Evolutionary conservation across 2,329 filamentous ascomycete species (phyloP), one percentile per base, ranked within the genome.

Genomic region (Trichoderma asperellum): DNA sequence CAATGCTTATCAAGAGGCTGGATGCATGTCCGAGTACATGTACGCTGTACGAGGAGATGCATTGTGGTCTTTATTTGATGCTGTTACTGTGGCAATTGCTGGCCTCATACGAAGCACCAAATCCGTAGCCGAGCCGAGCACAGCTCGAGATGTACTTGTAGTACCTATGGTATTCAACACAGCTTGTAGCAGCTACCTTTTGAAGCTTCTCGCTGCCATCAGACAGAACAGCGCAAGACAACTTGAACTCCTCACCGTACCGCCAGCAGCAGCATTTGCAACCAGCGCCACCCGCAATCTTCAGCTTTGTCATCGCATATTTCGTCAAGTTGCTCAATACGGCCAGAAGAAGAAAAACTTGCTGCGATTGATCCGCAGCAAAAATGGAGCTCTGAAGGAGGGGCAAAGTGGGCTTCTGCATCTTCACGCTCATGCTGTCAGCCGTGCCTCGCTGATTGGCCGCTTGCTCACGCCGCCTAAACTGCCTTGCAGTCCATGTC

Each of bases 351-450:
- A 35, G 32, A 35, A n/a, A 49, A 37, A 35, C 27, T 29, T 37
- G 32, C 21, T 40, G 29, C 60, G 37, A 53, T 63, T n/a, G 21
- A 63, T 63, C 60, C 60, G 60, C 47, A 37, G 60, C 60, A 63
- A 40, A 58, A 55, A 29, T 37, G 34, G 61, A 64, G 61, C 43
- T 24, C 49, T 53, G 34, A 11, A 66, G 37, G 64, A 67, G 64
- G 64, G 64, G 64, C 64, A 67, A 53, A 63, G 55, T 49, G 64
- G 64, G 24, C 27, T 47, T n/a, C 40, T 58, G 34, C 40, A 21
- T 49, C 47, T 49, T 49, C 47, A 66, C 58, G 55, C 55, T 67
- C 64, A 66, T 66, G 52, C 52, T 47, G 62, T 66, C 43, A 53
- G 43, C 43, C 35, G 43, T 18, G 21, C 32, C 56, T 16, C 47